These are phyloP conservation scores for Ophiocordyceps unilateralis DNA, from an alignment of 2,329 filamentous ascomycete genomes.

Conservation along the genomic window DNA sequence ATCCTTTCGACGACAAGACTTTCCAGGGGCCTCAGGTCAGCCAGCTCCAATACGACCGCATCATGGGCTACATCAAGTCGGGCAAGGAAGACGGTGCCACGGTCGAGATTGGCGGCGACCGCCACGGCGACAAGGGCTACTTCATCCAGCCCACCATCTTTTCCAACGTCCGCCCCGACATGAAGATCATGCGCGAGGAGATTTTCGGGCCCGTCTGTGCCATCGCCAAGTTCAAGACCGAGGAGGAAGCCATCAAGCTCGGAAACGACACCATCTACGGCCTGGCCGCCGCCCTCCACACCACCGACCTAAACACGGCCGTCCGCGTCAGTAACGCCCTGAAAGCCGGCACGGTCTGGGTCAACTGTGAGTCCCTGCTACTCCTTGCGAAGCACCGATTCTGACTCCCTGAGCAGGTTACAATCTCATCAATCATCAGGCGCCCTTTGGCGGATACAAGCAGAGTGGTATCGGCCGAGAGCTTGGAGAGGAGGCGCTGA, in stretches of 20 bases:
- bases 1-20: slow-evolving; percentile 62
- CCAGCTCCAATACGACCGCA: slow-evolving; percentile 72
- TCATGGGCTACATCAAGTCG: slow-evolving; percentile 66
- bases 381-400: neutral
- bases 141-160: slow-evolving; percentile 90
- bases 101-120: slow-evolving; percentile 35
- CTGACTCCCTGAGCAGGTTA: slow-evolving; percentile 19
- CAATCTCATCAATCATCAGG: slow-evolving; percentile 52
- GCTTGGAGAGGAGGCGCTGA: slow-evolving; percentile 48
- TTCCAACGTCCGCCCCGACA: slow-evolving; percentile 60
- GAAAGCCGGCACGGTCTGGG: slow-evolving; percentile 50
- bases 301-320: slow-evolving; percentile 64
- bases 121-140: slow-evolving; percentile 61
- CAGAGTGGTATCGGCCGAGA: slow-evolving; percentile 65
- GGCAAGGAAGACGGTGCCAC: slow-evolving; percentile 42
- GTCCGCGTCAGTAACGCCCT: slow-evolving; percentile 62
- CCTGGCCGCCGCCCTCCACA: slow-evolving; percentile 71
- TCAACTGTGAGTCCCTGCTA: slow-evolving; percentile 20
- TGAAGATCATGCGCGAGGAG: slow-evolving; percentile 87
- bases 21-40: slow-evolving; percentile 85
- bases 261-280: slow-evolving; percentile 68
- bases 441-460: slow-evolving; percentile 62
- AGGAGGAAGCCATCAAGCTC: slow-evolving; percentile 59
- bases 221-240: slow-evolving; percentile 71
- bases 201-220: slow-evolving; percentile 81